Evolutionary conservation across 305 asterid species (phyloP).

Genomic region (Fraxinus nigra): DNA sequence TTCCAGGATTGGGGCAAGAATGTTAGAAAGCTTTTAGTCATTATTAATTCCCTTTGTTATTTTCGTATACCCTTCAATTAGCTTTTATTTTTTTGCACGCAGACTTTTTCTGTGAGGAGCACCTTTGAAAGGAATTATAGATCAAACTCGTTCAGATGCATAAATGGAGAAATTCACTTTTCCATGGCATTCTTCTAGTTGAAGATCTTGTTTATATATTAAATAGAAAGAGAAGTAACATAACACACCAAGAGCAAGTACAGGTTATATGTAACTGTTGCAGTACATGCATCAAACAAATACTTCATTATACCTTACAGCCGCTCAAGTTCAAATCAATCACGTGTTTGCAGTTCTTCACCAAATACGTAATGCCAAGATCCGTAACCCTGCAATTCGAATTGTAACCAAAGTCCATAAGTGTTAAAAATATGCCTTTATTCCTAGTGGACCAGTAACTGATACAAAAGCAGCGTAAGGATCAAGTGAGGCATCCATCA

Average conservation of each 20-base stretch:
- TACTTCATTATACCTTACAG: slow-evolving; percentile 63
- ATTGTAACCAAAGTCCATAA: slow-evolving; percentile 10
- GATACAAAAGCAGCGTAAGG: not conserved
- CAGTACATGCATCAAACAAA: not conserved
- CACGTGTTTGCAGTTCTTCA: slow-evolving; percentile 62
- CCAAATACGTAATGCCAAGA: slow-evolving; percentile 60
- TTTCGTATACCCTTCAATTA: not conserved
- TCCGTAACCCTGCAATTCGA: slow-evolving; percentile 71
- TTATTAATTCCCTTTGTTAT: not conserved
- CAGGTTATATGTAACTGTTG: not conserved
- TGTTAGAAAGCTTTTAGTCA: not conserved
- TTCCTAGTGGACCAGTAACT: not conserved
- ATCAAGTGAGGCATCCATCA: slow-evolving; percentile 27
- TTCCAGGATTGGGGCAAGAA: not conserved
- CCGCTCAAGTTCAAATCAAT: slow-evolving; percentile 88
- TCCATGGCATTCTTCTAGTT: not conserved
- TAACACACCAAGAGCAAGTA: not conserved
- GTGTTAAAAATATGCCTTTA: slow-evolving; percentile 1
- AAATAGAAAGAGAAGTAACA: not conserved
- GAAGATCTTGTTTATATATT: not conserved
- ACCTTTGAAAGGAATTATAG: not conserved
- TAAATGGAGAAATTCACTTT: not conserved
- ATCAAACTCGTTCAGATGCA: not conserved
- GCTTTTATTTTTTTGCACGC: not conserved
- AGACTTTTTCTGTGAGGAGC: not conserved